phyloP scores from a whole-genome alignment of 73 alveolate genomes.

The Paramecium sonneborni region DNA sequence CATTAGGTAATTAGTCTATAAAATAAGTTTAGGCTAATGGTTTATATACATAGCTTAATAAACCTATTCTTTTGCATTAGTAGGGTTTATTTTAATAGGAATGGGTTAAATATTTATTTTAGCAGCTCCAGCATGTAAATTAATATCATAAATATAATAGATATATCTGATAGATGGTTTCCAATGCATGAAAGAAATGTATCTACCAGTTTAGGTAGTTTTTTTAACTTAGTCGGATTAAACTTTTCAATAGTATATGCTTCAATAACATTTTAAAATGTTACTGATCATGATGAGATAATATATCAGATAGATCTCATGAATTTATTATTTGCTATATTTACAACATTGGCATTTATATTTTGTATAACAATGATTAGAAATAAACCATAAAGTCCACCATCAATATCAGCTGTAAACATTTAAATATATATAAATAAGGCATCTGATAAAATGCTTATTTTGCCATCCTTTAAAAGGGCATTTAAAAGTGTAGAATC shows the following conservation, averaged over 20 bases:
- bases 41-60: neutral
- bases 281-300: neutral
- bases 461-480: neutral
- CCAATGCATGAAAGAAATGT: neutral
- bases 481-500: neutral
- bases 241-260: neutral
- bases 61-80: neutral
- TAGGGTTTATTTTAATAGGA: neutral
- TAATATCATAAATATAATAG: neutral
- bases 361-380: neutral
- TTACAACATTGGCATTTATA: neutral
- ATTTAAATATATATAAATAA: neutral
- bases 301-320: neutral
- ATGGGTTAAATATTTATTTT: neutral
- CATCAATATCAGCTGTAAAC: slow-evolving; percentile 19
- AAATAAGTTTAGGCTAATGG: neutral
- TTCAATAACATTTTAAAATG: neutral
- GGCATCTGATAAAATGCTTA: neutral
- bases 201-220: slow-evolving; percentile 9
- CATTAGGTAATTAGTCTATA: neutral
- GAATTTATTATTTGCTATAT: slow-evolving; percentile 7
- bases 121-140: slow-evolving; percentile 43
- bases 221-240: neutral
- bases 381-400: slow-evolving; percentile 23
- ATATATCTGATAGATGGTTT: slow-evolving; percentile 18